phyloP scores from a whole-genome alignment of 73 alveolate species.

The Paramecium pentaurelia region DNA sequence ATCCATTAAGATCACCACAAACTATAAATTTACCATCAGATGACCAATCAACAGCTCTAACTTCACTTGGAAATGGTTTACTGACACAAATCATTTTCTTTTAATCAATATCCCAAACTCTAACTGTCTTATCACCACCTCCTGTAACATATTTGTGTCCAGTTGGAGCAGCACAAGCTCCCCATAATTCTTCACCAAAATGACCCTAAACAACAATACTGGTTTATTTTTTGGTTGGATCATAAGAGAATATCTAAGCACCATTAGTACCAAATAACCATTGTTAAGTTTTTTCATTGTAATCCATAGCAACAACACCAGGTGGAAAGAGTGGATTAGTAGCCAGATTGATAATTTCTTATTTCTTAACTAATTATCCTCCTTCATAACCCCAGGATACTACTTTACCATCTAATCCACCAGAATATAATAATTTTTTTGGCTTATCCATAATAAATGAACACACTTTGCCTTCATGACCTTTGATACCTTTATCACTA shows the following conservation, averaged over 20 bases:
- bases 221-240: conserved; percentile 59
- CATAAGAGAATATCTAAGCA: conserved; percentile 85
- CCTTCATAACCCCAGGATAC: conserved; percentile 72
- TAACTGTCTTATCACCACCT: conserved; percentile 96
- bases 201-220: conserved; percentile 87
- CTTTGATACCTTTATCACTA: conserved; percentile 70
- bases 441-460: conserved; percentile 56
- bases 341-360: conserved; percentile 37
- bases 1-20: conserved; percentile 88
- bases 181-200: conserved; percentile 98
- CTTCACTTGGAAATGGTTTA: conserved; percentile 85
- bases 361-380: neutral
- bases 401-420: conserved; percentile 95
- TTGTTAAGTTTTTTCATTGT: conserved; percentile 62
- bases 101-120: conserved; percentile 91
- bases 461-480: conserved; percentile 77
- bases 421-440: conserved; percentile 78
- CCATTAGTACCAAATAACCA: conserved; percentile 94
- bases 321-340: conserved; percentile 75
- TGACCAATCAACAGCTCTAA: conserved; percentile 95
- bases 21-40: conserved; percentile 84
- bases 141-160: conserved; percentile 86
- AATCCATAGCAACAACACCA: conserved; percentile 88
- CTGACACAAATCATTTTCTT: conserved; percentile 72
- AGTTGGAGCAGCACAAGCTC: conserved; percentile 90